Percentiles rank a stretch among this genome's conserved stretches.
Conservation (phyloP, 2,329 filamentous ascomycete species). For the Myriosclerotinia curreyana region DNA sequence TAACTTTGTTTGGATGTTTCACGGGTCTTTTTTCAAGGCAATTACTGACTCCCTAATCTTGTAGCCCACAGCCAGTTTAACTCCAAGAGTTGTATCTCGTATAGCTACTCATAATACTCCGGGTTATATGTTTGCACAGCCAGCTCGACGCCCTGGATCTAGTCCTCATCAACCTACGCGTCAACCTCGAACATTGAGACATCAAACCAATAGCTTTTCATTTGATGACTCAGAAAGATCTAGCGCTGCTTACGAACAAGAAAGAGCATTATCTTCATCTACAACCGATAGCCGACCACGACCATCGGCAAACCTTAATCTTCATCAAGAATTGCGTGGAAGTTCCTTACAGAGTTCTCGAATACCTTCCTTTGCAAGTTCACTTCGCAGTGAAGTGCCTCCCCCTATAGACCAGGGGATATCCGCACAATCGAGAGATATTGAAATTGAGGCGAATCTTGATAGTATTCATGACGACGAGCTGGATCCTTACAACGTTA, state of each 20-base stretch:
- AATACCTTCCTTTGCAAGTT: constrained; percentile 22
- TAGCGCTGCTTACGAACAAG: constrained; percentile 37
- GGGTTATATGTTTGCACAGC: constrained; percentile 38
- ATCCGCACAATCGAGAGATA: not conserved
- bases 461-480: not conserved
- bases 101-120: constrained; percentile 33
- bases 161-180: constrained; percentile 24
- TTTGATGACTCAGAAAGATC: constrained; percentile 38
- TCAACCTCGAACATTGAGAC: constrained; percentile 35
- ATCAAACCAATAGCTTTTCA: constrained; percentile 41
- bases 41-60: not conserved
- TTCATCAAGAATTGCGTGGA: constrained; percentile 34
- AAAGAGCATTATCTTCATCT: constrained; percentile 30
- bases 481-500: not conserved
- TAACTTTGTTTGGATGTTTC: not conserved
- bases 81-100: constrained; percentile 31
- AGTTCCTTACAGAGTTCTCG: constrained; percentile 33
- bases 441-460: not conserved
- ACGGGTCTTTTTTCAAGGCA: not conserved
- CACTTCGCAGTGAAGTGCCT: not conserved
- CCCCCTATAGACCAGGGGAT: not conserved
- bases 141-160: constrained; percentile 32
- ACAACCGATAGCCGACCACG: constrained; percentile 27
- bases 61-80: constrained; percentile 29
- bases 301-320: constrained; percentile 25